phyloP scores from a whole-genome alignment of 441 rosid species.

The Rhodomyrtus psidioides region DNA sequence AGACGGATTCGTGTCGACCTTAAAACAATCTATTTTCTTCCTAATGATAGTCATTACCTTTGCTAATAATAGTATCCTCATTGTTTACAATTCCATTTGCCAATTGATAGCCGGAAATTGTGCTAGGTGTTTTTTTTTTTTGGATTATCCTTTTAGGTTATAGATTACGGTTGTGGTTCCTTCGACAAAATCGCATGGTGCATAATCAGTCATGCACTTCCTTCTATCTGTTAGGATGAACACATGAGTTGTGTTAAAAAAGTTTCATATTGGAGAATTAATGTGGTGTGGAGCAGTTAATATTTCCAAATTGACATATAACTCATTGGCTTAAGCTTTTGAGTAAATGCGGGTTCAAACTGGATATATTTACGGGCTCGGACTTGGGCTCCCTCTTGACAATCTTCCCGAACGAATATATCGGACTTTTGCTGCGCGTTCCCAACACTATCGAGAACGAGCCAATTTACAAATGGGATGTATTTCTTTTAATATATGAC shows the following conservation, averaged over 20 bases:
- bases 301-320: no score
- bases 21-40: background rate
- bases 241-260: no score
- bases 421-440: no score
- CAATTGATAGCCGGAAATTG: background rate
- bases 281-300: no score
- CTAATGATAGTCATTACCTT: rapidly evolving
- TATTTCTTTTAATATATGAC: background rate
- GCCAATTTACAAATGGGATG: background rate
- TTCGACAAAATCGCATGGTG: background rate
- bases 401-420: no score
- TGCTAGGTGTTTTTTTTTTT: background rate
- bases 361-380: no score
- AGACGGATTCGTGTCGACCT: background rate
- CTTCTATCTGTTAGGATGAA: background rate
- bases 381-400: no score
- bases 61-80: background rate
- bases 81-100: background rate
- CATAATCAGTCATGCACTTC: background rate
- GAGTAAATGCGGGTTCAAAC: no score
- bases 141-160: background rate
- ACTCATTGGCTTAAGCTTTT: no score
- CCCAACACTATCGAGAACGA: background rate
- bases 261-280: no score
- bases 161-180: background rate